phyloP scores from a whole-genome alignment of 768 basidiomycete genomes.

The Pulveroboletus frians region DNA sequence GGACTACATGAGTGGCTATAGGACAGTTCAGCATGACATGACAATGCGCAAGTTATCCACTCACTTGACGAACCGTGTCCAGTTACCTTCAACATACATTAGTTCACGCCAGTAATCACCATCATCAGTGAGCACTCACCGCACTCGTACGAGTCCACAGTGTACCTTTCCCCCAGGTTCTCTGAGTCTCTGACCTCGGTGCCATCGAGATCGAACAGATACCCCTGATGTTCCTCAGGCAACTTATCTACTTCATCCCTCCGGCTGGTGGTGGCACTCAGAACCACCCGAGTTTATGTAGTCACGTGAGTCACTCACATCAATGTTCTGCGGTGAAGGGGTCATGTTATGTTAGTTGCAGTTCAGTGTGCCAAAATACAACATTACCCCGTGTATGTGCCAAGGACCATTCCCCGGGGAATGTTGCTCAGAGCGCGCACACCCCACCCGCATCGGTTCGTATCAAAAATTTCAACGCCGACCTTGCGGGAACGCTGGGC shows the following conservation, averaged over 20 bases:
- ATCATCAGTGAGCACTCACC: conserved; percentile 36
- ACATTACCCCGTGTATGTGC: conserved; percentile 63
- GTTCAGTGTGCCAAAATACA: background rate
- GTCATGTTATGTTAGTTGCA: conserved; percentile 7
- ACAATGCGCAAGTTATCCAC: conserved; percentile 12
- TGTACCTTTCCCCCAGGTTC: conserved; percentile 35
- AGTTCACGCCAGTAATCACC: background rate
- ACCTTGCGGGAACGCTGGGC: conserved; percentile 54
- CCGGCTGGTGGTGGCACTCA: conserved; percentile 33
- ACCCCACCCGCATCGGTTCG: conserved; percentile 57
- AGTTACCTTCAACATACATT: conserved; percentile 48
- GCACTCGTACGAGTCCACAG: conserved; percentile 48
- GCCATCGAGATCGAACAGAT: conserved; percentile 62
- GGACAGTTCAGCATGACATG: conserved; percentile 3
- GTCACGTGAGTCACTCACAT: conserved; percentile 34
- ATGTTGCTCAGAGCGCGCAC: conserved; percentile 44
- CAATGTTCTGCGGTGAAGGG: conserved; percentile 33
- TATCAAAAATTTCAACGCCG: conserved; percentile 65
- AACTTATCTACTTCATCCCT: conserved; percentile 40
- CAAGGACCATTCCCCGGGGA: conserved; percentile 53
- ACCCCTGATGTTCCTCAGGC: conserved; percentile 36
- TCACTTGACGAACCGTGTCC: conserved; percentile 73
- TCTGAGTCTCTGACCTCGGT: conserved; percentile 39
- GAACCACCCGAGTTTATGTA: background rate
- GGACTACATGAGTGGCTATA: conserved; percentile 66